These are phyloP conservation scores for Schizophyllum commune DNA, from an alignment of 1,284 basidiomycete genomes.

Conservation along the genomic window DNA sequence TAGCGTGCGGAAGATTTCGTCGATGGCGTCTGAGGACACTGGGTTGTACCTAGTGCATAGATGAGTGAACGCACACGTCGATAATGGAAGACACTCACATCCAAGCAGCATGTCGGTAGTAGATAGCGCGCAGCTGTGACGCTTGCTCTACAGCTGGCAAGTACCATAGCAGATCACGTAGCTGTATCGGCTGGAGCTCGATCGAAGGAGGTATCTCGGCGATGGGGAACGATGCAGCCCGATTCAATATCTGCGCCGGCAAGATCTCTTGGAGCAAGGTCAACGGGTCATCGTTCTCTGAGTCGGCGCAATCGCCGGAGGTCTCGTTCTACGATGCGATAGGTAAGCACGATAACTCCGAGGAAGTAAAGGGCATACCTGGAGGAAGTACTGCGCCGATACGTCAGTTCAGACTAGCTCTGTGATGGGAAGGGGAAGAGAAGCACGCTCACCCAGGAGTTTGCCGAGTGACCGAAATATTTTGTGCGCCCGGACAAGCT, in stretches of 20 bases:
- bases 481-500: constrained; percentile 60
- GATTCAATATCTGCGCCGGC: constrained; percentile 50
- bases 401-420: constrained; percentile 6
- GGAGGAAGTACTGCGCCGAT: constrained; percentile 54
- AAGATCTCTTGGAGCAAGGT: constrained; percentile 46
- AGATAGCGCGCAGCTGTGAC: constrained; percentile 50
- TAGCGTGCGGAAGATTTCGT: constrained; percentile 57
- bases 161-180: constrained; percentile 60
- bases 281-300: constrained; percentile 34
- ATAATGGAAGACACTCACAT: constrained; percentile 39
- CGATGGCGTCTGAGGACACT: constrained; percentile 56
- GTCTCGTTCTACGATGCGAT: constrained; percentile 43
- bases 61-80: constrained; percentile 9
- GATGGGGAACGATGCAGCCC: constrained; percentile 60
- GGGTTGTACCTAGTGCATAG: constrained; percentile 57
- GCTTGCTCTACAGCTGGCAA: constrained; percentile 55
- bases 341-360: background rate
- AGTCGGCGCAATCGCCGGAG: constrained; percentile 41
- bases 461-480: constrained; percentile 68
- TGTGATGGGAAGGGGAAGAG: constrained; percentile 2
- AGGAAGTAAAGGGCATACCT: constrained; percentile 31
- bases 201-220: constrained; percentile 36
- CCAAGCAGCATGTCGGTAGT: constrained; percentile 68
- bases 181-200: constrained; percentile 37
- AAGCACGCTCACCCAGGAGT: constrained; percentile 55